These are phyloP conservation scores for Globisporangium camurandrum DNA, from an alignment of 352 stramenopile species.

Conservation along the genomic window DNA sequence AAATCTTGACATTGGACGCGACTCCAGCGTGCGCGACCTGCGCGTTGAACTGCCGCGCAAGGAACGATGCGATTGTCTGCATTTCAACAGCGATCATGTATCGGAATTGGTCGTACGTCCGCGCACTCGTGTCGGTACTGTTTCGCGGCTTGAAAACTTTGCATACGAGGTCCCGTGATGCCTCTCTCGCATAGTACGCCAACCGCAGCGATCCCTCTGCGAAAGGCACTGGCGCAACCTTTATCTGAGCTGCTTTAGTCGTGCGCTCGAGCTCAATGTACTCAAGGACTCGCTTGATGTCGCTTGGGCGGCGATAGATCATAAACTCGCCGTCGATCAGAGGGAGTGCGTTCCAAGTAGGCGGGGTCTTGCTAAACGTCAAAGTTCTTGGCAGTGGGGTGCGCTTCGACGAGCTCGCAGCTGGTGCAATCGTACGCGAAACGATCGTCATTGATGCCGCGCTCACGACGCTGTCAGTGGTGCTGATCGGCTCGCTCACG, in stretches of 20 bases:
- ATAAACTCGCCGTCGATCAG: not conserved
- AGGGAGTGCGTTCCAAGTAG: not conserved
- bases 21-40: not conserved
- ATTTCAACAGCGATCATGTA: constrained; percentile 33
- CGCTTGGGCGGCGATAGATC: not conserved
- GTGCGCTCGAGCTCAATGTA: not conserved
- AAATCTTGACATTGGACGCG: constrained; percentile 16
- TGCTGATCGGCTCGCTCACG: not conserved
- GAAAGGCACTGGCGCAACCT: constrained; percentile 28
- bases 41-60: not conserved
- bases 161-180: not conserved
- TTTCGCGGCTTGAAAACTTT: not conserved
- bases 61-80: constrained; percentile 23
- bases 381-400: not conserved
- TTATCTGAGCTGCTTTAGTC: constrained; percentile 14
- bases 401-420: not conserved
- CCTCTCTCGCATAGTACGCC: constrained; percentile 25
- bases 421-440: not conserved
- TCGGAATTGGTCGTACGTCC: constrained; percentile 16
- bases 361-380: not conserved
- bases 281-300: not conserved
- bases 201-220: constrained; percentile 24
- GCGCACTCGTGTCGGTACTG: not conserved
- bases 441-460: not conserved
- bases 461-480: not conserved